A percentile compares a stretch with the other conserved stretches of the same genome.
phyloP scores from a whole-genome alignment of 2,329 filamentous ascomycete genomes.

The Pseudovirgaria hyperparasitica region DNA sequence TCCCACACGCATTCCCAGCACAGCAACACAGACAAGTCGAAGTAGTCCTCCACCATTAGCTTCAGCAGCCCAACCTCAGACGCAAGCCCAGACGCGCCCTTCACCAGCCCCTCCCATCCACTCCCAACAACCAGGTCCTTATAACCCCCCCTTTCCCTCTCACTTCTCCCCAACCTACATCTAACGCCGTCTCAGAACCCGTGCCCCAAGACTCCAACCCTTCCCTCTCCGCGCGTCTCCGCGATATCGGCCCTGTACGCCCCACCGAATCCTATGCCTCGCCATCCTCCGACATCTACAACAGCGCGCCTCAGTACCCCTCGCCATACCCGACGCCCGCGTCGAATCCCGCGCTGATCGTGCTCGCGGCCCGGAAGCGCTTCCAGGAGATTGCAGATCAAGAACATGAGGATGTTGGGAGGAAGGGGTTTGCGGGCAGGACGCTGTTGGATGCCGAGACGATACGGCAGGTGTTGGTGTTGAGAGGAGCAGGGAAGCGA shows the following conservation, averaged over 20 bases:
- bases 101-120: too few species aligned
- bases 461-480: conserved; percentile 25
- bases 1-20: conserved; percentile 33
- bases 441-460: conserved; percentile 32
- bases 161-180: neutral
- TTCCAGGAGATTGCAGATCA: conserved; percentile 40
- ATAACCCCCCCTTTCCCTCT: neutral
- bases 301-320: conserved; percentile 6
- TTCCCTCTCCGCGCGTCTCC: conserved; percentile 69
- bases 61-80: conserved; percentile 27
- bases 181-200: conserved; percentile 1
- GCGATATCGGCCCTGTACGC: conserved; percentile 45
- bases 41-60: conserved; percentile 17
- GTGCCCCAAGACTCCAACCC: conserved; percentile 50
- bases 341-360: conserved; percentile 41
- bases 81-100: conserved; percentile 16
- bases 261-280: conserved; percentile 29
- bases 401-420: conserved; percentile 36
- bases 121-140: too few species aligned
- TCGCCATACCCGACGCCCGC: conserved; percentile 19
- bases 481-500: conserved; percentile 15
- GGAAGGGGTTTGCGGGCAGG: conserved; percentile 27
- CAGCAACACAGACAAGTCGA: conserved; percentile 16
- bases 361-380: conserved; percentile 38
- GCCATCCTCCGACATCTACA: neutral